Conservation (phyloP, 2,329 filamentous ascomycete species). For the Scleromitrula shiraiana region DNA sequence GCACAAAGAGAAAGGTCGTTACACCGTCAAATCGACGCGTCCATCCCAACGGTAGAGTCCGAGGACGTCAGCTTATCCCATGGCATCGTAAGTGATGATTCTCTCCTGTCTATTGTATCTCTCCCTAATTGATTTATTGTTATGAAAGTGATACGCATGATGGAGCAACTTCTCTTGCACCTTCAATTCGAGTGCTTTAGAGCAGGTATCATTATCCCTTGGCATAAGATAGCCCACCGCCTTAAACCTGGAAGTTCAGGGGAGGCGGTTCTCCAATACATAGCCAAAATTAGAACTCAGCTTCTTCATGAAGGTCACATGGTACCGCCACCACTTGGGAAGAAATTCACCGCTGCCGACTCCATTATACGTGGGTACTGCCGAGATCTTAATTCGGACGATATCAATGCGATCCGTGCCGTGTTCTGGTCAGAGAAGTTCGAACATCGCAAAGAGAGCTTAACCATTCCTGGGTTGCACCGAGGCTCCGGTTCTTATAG, state of each 20-base stretch:
- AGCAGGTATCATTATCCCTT: slow-evolving; percentile 17
- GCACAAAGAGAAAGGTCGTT: too few species aligned
- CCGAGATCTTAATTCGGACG: slow-evolving; percentile 15
- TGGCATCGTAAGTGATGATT: not conserved
- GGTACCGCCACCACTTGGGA: slow-evolving; percentile 24
- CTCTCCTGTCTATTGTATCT: too few species aligned
- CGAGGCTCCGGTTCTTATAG: slow-evolving; percentile 25
- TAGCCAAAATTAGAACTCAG: slow-evolving; percentile 21
- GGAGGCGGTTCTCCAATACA: slow-evolving; percentile 16
- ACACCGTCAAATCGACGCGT: too few species aligned
- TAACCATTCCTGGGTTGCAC: slow-evolving; percentile 15
- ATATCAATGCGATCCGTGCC: slow-evolving; percentile 5
- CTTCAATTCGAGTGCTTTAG: slow-evolving; percentile 34
- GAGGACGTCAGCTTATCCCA: not conserved
- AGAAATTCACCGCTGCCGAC: slow-evolving; percentile 7
- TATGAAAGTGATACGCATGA: slow-evolving; percentile 30
- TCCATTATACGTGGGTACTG: slow-evolving; percentile 19
- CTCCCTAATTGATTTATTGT: too few species aligned
- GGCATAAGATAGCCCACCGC: slow-evolving; percentile 24
- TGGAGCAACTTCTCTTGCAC: slow-evolving; percentile 37
- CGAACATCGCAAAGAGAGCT: slow-evolving; percentile 17
- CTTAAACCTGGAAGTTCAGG: slow-evolving; percentile 21
- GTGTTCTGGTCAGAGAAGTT: slow-evolving; percentile 20
- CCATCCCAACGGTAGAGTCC: not conserved
- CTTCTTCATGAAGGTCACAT: slow-evolving; percentile 25